These are phyloP conservation scores for Gomphus bonarii DNA, from an alignment of 1,284 basidiomycete species.

Conservation along the genomic window DNA sequence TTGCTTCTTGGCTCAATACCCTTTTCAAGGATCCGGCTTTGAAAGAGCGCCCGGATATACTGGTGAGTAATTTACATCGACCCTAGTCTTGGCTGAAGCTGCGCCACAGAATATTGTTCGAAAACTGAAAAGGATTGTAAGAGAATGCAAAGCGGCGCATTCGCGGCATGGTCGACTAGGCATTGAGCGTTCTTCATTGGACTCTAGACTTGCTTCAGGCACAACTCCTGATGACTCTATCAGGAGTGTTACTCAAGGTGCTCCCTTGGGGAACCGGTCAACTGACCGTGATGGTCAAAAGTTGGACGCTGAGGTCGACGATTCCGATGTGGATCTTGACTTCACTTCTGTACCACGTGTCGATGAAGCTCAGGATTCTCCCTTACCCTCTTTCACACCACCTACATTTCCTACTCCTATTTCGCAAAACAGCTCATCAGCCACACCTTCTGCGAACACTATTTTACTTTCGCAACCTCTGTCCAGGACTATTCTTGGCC, in stretches of 20 bases:
- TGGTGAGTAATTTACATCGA: slow-evolving; percentile 37
- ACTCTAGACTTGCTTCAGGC: neutral
- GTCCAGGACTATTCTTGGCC: slow-evolving; percentile 31
- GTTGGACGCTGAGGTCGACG: slow-evolving; percentile 36
- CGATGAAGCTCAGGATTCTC: neutral
- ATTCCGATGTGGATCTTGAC: slow-evolving; percentile 66
- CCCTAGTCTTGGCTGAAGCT: neutral
- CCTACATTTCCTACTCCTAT: neutral
- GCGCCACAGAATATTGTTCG: slow-evolving; percentile 55
- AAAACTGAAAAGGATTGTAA: slow-evolving; percentile 69
- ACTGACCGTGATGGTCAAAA: slow-evolving; percentile 42
- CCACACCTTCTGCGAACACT: neutral
- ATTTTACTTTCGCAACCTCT: slow-evolving; percentile 21
- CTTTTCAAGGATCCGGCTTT: slow-evolving; percentile 58
- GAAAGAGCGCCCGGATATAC: slow-evolving; percentile 51
- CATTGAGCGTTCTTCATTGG: neutral
- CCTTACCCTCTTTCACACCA: neutral
- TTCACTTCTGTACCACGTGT: slow-evolving; percentile 39
- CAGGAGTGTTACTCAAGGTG: slow-evolving; percentile 11
- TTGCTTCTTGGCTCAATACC: slow-evolving; percentile 75
- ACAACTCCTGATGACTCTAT: slow-evolving; percentile 9
- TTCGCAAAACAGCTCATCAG: neutral
- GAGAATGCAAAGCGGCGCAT: slow-evolving; percentile 65
- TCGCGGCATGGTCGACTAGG: slow-evolving; percentile 25
- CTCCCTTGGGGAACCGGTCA: neutral